These are phyloP conservation scores for Quercus lobata DNA, from an alignment of 331 rosid species.

Conservation along the genomic window DNA sequence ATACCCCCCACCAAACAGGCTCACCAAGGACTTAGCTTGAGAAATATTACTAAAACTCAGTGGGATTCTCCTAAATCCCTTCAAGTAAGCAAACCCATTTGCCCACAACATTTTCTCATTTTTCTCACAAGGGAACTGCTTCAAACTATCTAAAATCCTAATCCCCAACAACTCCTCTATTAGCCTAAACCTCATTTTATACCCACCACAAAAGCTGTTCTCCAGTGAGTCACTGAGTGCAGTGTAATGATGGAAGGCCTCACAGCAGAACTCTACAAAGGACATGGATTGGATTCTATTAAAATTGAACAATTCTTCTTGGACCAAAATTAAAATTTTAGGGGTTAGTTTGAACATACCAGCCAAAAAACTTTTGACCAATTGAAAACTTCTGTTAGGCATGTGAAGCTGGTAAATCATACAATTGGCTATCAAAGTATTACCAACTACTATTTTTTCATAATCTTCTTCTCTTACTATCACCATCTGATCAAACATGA, in stretches of 20 bases:
- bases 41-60: conserved; percentile 47
- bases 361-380: conserved; percentile 40
- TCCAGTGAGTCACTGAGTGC: conserved; percentile 54
- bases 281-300: conserved; percentile 45
- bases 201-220: conserved; percentile 22
- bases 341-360: conserved; percentile 53
- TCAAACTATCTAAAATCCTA: conserved; percentile 49
- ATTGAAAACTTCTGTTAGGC: conserved; percentile 36
- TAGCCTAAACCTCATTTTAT: conserved; percentile 29
- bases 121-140: conserved; percentile 47
- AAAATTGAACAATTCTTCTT: conserved; percentile 58
- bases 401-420: conserved; percentile 53
- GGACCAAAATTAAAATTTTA: conserved; percentile 49
- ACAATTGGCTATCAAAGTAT: conserved; percentile 40
- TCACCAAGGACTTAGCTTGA: conserved; percentile 60
- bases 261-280: conserved; percentile 67
- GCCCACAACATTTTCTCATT: conserved; percentile 35
- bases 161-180: conserved; percentile 51
- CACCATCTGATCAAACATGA: conserved; percentile 40
- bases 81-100: conserved; percentile 32
- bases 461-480: conserved; percentile 34
- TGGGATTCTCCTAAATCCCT: conserved; percentile 40
- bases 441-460: conserved; percentile 27
- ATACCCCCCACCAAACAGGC: conserved; percentile 51
- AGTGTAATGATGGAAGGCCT: conserved; percentile 64